Evolutionary conservation across 768 basidiomycete species (phyloP), one percentile per base, ranked within the genome.

Genomic region (Collybia sordida): DNA sequence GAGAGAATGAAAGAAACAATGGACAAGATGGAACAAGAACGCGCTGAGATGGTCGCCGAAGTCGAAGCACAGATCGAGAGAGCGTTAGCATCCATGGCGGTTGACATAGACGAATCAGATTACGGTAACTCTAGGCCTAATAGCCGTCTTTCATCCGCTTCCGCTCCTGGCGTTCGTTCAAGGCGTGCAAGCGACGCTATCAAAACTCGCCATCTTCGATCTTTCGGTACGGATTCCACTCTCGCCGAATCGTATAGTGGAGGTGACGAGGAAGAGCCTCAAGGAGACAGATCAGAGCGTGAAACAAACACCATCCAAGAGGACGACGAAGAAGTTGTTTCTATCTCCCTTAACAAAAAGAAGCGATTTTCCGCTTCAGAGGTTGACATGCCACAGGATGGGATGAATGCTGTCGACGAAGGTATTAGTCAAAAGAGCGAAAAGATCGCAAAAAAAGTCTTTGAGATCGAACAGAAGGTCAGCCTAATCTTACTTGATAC

Each of bases 391-490:
- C 77, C 77, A 40, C 88, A 88, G 56, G 88, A 90, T 61, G 85
- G 85, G 19, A 91, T 93, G 86, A 78, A 73, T 50, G 90, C 89
- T n/a, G 88, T 91, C 14, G 91, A 93, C 57, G 86, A 90, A 64
- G 85, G 86, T 39, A 91, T 94, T 64, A 88, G 82, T 55, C 78
- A 85, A 61, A 85, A 86, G 64, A 93, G 88, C 56, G 93, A 95
- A 59, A 84, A 81, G 61, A 94, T 97, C 48, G 87, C 90, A 21
- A 83, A 89, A 64, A 92, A 93, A 66, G 89, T 97, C 40, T 61
- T 88, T 42, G 83, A 88, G 66, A 95, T 97, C 51, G 93, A 96
- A 70, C 84, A 89, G 56, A 96, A 95, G 82, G 93, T 93, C 38
- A 47, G 74, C 66, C n/a, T 42, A 14, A 31, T 25, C n/a, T n/a